Evolutionary conservation across 2,329 filamentous ascomycete species (phyloP), one percentile per base, ranked within the genome.

Genomic region (Arthrocladium fulminans): DNA sequence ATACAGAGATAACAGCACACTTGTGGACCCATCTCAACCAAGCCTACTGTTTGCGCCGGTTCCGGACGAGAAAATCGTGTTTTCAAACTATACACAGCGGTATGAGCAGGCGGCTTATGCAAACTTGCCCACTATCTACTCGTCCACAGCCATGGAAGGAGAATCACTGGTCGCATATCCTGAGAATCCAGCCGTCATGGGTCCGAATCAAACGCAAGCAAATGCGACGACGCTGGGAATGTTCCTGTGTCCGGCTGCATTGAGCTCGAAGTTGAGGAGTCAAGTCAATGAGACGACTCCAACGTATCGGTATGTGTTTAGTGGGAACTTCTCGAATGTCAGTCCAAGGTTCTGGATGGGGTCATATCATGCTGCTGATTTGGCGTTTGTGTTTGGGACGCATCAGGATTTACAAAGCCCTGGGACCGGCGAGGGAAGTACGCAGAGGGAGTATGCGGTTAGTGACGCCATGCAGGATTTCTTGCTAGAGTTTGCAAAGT

Each of bases 251-350:
- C 59, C 60, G 5, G 57, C 58, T 2, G 57, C 53, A 19, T 54
- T 60, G 47, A 59, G 60, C 10, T 62, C 57, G 27, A 56, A 46
- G 25, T 57, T 56, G 41, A 63, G 52, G 45, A 63, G 58, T 55
- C 53, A 43, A 10, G 50, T 56, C 24, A 60, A 59, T 13, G 37
- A 5, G 17, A 22, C 5, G 9, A 51, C 60, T 1, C 57, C 61
- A 2, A 67, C 67, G 1, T 71, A 64, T 53, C 65, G 67, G 17
- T 71, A 68, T 54, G 57, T 63, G 39, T 69, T 68, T 51, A 61
- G 61, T 2, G 68, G 67, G 42, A 65, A 67, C 46, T 72, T 68
- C 53, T 57, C 65, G 17, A 71, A 72, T 50, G 62, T 71, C 43
- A 61, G 63, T 12, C 64, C 64, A 0, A 57, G 58, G 22, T 50